Base-by-base conservation (phyloP, 129 eudicot species). In the Centrapalus pauciflorus region DNA sequence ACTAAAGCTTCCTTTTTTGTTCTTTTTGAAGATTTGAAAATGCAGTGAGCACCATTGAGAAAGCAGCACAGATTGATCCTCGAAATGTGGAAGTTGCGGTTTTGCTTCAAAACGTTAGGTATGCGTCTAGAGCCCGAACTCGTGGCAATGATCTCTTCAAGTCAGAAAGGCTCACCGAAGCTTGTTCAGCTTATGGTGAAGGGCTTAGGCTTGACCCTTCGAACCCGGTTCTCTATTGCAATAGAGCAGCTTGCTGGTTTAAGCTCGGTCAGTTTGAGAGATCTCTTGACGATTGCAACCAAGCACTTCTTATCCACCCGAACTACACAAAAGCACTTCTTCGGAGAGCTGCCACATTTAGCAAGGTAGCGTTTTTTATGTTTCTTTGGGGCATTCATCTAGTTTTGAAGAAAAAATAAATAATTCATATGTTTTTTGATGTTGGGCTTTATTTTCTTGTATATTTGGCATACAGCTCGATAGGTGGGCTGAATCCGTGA, bases 231-330 rank as follows among this genome's bases (percentile, higher is more conserved):
- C 95, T 94, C 38, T 83, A 74, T 72, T 84, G 93, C 83, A 94
- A 94, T 45, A 78, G 99, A 76, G 99, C 97, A 26, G 95, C 95
- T 62, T 94, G 99, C 73, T 89, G 97, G 93, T 86, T 65, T 79
- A 94, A 80, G 70, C 95, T 94, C 62, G 95, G 95, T 24, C 71
- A 72, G 23, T 89, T 87, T 80, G 93, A 94, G 54, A 71, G 40
- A 26, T 84, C 97, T 46, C 74, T 89, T 35, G 90, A 84, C 4
- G 99, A 94, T 61, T 89, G 99, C 88, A 87, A 80, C 76, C 90
- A 84, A 66, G 99, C 97, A 4, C 97, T 94, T 61, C 80, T 75
- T 33, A 76, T 86, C 69, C 93, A 86, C 65, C 97, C 95, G 0
- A 82, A 77, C 32, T 89, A 94, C 83, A 76, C 78, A 4, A 94